Evolutionary conservation across 768 basidiomycete genomes (phyloP), one percentile per base, ranked within the genome.

Genomic region (Panellus pusillus): DNA sequence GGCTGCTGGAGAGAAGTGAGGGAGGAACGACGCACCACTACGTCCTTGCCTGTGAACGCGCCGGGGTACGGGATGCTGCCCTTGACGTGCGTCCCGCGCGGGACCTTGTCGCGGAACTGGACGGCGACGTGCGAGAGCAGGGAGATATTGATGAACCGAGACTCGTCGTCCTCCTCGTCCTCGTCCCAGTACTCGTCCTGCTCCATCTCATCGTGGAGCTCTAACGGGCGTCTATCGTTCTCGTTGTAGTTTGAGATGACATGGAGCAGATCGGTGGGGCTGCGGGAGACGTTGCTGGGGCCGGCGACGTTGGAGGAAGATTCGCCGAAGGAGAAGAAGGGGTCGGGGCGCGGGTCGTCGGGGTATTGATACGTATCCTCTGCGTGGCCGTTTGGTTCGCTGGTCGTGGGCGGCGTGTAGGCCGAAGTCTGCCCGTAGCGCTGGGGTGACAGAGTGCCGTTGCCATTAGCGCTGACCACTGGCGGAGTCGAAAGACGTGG

Each of bases 21-120:
- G n/a, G n/a, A n/a, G n/a, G n/a, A n/a, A n/a, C n/a, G n/a, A 78
- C 91, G 64, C 72, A 94, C 90, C 60, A 98, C 93, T 32, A 96
- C 84, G 63, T 98, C 93, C 64, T 91, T 91, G 6, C 96, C 96
- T 3, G 96, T 98, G 62, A 98, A 98, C 18, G 91, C 89, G 4
- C 84, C 77, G 5, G 87, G 89, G 67, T 96, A 96, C 3, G 91
- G 89, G 38, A 98, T 91, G 50, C 93, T 90, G 7, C 92, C 93
- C 72, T 98, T 97, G 56, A 92, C 89, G 62, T 97, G 95, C 7
- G 81, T 84, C 7, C 84, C 86, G 50, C 91, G 79, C 4, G 90
- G 91, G 2, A 98, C 91, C 66, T 91, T 89, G 71, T 98, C 95
- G 50, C 89, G 80, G 52, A 98, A 71, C 66, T 91, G 86, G 32